Evolutionary conservation across 305 asterid species (phyloP).

Genomic region (Solanum chacoense): DNA sequence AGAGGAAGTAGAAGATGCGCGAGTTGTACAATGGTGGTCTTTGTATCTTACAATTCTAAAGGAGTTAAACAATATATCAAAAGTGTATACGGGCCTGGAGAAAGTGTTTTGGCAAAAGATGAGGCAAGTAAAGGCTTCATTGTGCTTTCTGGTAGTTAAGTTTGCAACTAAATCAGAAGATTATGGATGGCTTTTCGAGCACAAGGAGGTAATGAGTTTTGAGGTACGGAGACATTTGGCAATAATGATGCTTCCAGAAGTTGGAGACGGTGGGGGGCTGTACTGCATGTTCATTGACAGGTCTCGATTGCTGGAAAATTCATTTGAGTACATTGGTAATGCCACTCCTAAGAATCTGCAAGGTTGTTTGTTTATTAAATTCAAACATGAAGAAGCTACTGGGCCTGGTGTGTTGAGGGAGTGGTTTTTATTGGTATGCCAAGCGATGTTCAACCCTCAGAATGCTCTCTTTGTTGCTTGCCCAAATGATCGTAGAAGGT

Average conservation of each 20-base stretch:
- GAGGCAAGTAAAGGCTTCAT: conserved; percentile 38
- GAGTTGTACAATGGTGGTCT: conserved; percentile 19
- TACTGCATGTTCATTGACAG: conserved; percentile 70
- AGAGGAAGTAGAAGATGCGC: conserved; percentile 16
- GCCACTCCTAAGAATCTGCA: conserved; percentile 39
- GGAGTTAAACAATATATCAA: conserved; percentile 50
- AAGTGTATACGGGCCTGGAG: conserved; percentile 38
- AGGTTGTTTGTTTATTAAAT: conserved; percentile 71
- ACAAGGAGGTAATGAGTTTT: conserved; percentile 64
- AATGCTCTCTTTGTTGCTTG: conserved; percentile 80
- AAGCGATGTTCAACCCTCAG: conserved; percentile 70
- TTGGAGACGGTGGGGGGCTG: neutral
- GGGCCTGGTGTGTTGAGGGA: conserved; percentile 95
- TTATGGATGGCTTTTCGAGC: conserved; percentile 54
- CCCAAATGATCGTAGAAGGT: conserved; percentile 44
- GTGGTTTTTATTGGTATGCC: conserved; percentile 79
- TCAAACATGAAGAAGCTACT: conserved; percentile 83
- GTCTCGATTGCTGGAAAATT: conserved; percentile 51
- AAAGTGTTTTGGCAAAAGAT: conserved; percentile 49
- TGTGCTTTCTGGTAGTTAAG: conserved; percentile 51
- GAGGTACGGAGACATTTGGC: conserved; percentile 56
- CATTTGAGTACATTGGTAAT: conserved; percentile 51
- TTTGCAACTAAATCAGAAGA: conserved; percentile 58
- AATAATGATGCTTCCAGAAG: neutral
- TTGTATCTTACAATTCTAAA: conserved; percentile 54